Evolutionary conservation across 148 eudicot species (phyloP).

Genomic region (Amaranthus cruentus): DNA sequence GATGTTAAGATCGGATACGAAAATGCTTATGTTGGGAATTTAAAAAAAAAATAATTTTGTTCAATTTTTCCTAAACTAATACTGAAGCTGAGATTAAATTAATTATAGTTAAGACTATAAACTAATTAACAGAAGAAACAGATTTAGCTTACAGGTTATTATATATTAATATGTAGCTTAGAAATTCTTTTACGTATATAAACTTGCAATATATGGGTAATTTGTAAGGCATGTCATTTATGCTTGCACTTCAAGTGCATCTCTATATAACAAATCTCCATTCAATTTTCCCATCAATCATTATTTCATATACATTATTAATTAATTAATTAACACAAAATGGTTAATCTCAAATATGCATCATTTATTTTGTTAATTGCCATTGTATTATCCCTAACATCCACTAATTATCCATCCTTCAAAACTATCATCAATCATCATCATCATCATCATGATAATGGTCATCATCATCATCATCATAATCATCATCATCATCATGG

Average conservation of each 20-base stretch:
- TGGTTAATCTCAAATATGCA: constrained; percentile 31
- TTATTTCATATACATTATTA: neutral
- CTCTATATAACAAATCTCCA: neutral
- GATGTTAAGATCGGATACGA: too few species aligned
- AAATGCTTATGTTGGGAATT: too few species aligned
- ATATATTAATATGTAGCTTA: constrained; percentile 11
- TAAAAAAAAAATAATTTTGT: too few species aligned
- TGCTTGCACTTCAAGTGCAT: constrained; percentile 70
- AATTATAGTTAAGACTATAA: too few species aligned
- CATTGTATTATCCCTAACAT: constrained; percentile 36
- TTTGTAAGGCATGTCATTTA: constrained; percentile 68
- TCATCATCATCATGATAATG: constrained; percentile 16
- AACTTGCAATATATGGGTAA: constrained; percentile 33
- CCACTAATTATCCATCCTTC: constrained; percentile 34
- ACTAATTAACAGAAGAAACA: neutral
- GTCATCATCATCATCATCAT: constrained; percentile 30
- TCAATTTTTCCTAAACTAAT: too few species aligned
- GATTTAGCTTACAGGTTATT: constrained; percentile 11
- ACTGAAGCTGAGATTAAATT: too few species aligned
- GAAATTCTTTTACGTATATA: constrained; percentile 25
- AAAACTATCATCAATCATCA: constrained; percentile 10
- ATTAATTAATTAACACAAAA: constrained; percentile 12
- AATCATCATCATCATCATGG: constrained; percentile 20
- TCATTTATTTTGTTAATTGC: constrained; percentile 36
- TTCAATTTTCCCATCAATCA: constrained; percentile 3